Evolutionary conservation across 1,139 yeast species (phyloP).

Genomic region (Sugiyamaella paludigena): DNA sequence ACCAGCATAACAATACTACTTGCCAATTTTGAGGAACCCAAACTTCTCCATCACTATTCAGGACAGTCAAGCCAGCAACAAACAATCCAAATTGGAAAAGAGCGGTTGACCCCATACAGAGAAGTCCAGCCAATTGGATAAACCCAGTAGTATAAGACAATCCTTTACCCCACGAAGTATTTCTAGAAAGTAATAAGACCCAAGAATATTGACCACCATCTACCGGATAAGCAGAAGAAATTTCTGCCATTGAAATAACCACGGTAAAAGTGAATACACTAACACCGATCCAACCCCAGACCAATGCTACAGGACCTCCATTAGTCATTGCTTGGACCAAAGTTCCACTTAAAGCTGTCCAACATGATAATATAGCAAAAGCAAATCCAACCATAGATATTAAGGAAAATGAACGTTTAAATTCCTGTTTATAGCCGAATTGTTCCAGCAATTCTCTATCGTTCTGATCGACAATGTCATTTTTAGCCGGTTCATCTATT

Average conservation of each 20-base stretch:
- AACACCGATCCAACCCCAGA: slow-evolving; percentile 74
- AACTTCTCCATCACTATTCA: slow-evolving; percentile 18
- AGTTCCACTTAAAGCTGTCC: slow-evolving; percentile 41
- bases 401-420: slow-evolving; percentile 39
- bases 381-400: slow-evolving; percentile 40
- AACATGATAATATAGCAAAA: slow-evolving; percentile 39
- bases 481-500: slow-evolving; percentile 1
- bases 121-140: slow-evolving; percentile 45
- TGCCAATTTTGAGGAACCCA: slow-evolving; percentile 47
- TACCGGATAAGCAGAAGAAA: slow-evolving; percentile 53
- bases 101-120: slow-evolving; percentile 31
- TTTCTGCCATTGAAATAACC: slow-evolving; percentile 50
- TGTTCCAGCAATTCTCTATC: slow-evolving; percentile 31
- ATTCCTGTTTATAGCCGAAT: slow-evolving; percentile 42
- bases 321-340: slow-evolving; percentile 32
- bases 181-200: slow-evolving; percentile 54
- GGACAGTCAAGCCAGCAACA: slow-evolving; percentile 27
- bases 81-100: slow-evolving; percentile 26
- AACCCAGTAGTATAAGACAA: slow-evolving; percentile 55
- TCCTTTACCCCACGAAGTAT: slow-evolving; percentile 43
- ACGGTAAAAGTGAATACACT: slow-evolving; percentile 48
- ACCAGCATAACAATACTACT: slow-evolving; percentile 49
- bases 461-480: slow-evolving; percentile 6
- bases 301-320: slow-evolving; percentile 46
- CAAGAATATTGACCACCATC: slow-evolving; percentile 65